A percentile compares a stretch with the other conserved stretches of the same genome.
Evolutionary conservation across 164 flowering plant genomes (phyloP).

Genomic region (Stephania japonica): DNA sequence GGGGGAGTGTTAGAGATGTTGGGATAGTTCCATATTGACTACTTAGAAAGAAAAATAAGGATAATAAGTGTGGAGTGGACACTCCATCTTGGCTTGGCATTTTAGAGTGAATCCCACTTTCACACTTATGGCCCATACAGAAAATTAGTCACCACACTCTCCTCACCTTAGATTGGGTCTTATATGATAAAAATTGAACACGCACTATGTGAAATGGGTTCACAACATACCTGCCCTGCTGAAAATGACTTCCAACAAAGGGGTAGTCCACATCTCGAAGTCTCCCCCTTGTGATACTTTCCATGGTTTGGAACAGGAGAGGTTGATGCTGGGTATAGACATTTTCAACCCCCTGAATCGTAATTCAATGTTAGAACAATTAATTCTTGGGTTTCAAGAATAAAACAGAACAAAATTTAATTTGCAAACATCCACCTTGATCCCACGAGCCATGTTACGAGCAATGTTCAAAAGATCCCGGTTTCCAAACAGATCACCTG

Average conservation of each 20-base stretch:
- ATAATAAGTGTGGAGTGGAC: no score
- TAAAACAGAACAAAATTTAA: not conserved
- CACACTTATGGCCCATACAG: no score
- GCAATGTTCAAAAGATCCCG: conserved; percentile 89
- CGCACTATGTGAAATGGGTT: not conserved
- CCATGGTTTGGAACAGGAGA: conserved; percentile 86
- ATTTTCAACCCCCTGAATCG: conserved; percentile 84
- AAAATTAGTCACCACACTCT: no score
- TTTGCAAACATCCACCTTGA: conserved; percentile 55
- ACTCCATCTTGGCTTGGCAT: no score
- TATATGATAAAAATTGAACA: no score
- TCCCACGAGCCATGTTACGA: conserved; percentile 98
- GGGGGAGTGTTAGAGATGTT: no score
- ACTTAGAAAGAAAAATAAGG: not conserved
- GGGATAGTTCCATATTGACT: no score
- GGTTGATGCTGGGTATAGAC: conserved; percentile 99
- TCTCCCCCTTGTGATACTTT: conserved; percentile 82
- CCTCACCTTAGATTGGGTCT: no score
- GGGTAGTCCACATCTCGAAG: conserved; percentile 93
- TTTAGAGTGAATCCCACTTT: no score
- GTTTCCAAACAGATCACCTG: conserved; percentile 92
- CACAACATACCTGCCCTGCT: conserved; percentile 80
- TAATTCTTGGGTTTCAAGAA: not conserved
- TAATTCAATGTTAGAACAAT: conserved; percentile 8
- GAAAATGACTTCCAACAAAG: conserved; percentile 84